Evolutionary conservation across 1,139 yeast genomes (phyloP), one percentile per base, ranked within the genome.

Genomic region (Kurtzmaniella natalensis): DNA sequence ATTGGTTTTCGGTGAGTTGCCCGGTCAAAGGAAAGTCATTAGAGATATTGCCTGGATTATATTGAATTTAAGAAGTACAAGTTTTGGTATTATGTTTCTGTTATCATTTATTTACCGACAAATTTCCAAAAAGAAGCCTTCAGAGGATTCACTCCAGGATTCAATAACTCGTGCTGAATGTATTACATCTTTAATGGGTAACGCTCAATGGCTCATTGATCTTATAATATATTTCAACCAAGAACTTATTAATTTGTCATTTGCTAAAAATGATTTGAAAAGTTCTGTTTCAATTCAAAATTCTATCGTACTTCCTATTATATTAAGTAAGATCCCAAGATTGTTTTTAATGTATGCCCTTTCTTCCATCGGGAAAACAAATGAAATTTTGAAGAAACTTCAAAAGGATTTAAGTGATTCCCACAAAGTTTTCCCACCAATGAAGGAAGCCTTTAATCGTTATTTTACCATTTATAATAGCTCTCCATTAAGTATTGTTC

Each of bases 141-240:
- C 61, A 2, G 73, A 69, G 37, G 83, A 78, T 43, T 67, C 66
- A 13, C 45, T 72, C 18, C 65, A 64, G 19, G 86, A 81, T 46
- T 69, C 79, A 1, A 67, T 72, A 13, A 63, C 72, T 36, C 55
- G 83, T 47, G 76, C 78, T 32, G 77, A 79, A 50, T 63, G 77
- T 39, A 65, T 81, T 5, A 58, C 78, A 37, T 73, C 83, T 14
- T 66, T 82, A 34, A 55, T 83, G 15, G 95, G 95, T 1, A 72
- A 79, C 27, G 72, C 81, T n/a, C 71, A 85, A 44, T 87, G 95
- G 94, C 68, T 81, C 38, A 66, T 83, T 27, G 95, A 86, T 50
- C 69, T 84, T 37, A 64, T 84, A 45, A 73, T 78, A 0, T 76
- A 73, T 40, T 53, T 82, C 30, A 75, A 78, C 38, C 94, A 86